phyloP scores from a whole-genome alignment of 2,329 filamentous ascomycete species.

The Fusarium sp. region DNA sequence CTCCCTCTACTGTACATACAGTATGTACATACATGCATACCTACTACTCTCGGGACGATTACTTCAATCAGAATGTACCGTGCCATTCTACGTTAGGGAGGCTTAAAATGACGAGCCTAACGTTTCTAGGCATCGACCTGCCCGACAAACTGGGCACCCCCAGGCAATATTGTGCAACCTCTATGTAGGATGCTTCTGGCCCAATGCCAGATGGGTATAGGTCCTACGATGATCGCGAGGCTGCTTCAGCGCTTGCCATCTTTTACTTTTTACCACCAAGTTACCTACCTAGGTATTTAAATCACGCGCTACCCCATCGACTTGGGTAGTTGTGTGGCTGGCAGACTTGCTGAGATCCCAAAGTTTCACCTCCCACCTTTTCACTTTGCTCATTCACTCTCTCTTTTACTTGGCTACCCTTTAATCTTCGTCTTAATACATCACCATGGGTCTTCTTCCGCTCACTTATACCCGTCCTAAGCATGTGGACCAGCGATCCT shows the following conservation, averaged over 20 bases:
- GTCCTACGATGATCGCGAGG: slow-evolving; percentile 16
- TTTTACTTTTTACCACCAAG: not conserved
- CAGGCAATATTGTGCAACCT: not conserved
- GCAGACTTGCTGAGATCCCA: not conserved
- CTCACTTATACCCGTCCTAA: slow-evolving; percentile 61
- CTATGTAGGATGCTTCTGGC: slow-evolving; percentile 2
- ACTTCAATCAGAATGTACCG: not conserved
- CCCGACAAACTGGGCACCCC: slow-evolving; percentile 9
- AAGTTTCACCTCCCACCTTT: not conserved
- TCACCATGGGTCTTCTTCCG: slow-evolving; percentile 51
- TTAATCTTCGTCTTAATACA: not conserved
- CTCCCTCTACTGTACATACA: slow-evolving; percentile 21
- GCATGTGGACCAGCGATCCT: slow-evolving; percentile 51
- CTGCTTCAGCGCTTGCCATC: slow-evolving; percentile 21
- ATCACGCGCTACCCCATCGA: slow-evolving; percentile 8
- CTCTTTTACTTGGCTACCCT: slow-evolving; percentile 5
- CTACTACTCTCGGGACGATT: not conserved
- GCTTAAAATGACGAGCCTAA: slow-evolving; percentile 18
- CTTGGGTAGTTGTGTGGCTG: not conserved
- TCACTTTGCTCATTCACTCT: slow-evolving; percentile 1
- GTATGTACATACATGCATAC: not conserved
- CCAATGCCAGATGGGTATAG: slow-evolving; percentile 12
- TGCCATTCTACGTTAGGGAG: slow-evolving; percentile 13
- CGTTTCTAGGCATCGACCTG: slow-evolving; percentile 17
- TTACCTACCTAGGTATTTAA: slow-evolving; percentile 37